Conservation (phyloP, 306 rosid species). For the Fragaria iinumae region DNA sequence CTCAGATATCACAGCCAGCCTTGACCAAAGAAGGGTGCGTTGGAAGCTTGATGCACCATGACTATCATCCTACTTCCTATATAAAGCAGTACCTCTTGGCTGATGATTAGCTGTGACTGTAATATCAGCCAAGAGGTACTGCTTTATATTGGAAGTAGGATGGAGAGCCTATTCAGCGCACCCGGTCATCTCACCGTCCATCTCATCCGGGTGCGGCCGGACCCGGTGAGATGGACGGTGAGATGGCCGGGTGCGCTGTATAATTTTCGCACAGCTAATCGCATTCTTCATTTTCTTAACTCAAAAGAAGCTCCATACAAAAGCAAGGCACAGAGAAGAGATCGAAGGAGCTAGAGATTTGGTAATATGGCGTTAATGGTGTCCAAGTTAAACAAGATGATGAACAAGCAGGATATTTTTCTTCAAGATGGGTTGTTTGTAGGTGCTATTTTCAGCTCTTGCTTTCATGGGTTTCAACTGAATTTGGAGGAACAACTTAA, state of each 20-base stretch:
- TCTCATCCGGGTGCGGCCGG: too few relatives aligned
- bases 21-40: constrained; percentile 9
- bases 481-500: constrained; percentile 3
- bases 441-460: constrained; percentile 18
- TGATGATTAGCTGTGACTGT: too few relatives aligned
- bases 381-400: constrained; percentile 5
- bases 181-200: too few relatives aligned
- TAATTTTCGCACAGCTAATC: constrained; percentile 12
- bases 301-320: background rate
- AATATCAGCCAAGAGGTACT: too few relatives aligned
- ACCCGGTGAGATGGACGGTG: too few relatives aligned
- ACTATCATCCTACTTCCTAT: background rate
- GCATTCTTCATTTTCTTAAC: background rate
- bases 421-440: constrained; percentile 22
- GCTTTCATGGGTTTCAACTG: constrained; percentile 1
- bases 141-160: too few relatives aligned
- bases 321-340: background rate
- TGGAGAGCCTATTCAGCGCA: too few relatives aligned
- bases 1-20: background rate
- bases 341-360: background rate
- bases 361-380: background rate
- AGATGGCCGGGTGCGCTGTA: too few relatives aligned
- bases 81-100: too few relatives aligned
- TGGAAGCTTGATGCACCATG: background rate
- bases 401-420: background rate